Evolutionary conservation across 2,329 filamentous ascomycete species (phyloP).

Genomic region (Xylogone sp.): DNA sequence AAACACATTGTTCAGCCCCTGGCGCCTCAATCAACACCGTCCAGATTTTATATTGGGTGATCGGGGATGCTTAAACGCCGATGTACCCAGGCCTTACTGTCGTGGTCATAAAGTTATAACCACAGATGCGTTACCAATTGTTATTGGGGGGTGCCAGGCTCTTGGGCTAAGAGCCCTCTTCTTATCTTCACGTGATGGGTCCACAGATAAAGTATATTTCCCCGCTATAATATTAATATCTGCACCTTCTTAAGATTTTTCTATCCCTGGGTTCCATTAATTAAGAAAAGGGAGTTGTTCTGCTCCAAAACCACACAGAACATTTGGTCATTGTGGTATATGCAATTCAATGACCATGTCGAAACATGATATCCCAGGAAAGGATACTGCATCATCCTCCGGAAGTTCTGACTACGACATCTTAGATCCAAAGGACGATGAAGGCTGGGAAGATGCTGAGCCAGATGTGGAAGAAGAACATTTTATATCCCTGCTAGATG

Average conservation of each 20-base stretch:
- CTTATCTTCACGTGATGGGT: not conserved
- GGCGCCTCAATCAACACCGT: not conserved
- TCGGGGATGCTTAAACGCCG: no score
- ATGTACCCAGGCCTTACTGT: no score
- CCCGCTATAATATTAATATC: not conserved
- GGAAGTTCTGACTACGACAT: conserved; percentile 38
- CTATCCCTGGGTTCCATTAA: no score
- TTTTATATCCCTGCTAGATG: conserved; percentile 66
- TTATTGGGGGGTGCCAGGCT: no score
- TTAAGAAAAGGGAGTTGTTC: no score
- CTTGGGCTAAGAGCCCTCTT: no score
- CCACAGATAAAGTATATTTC: not conserved
- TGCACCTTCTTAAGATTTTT: not conserved
- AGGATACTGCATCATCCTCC: conserved; percentile 20
- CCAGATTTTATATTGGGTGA: not conserved
- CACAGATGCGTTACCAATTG: no score
- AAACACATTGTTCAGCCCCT: not conserved
- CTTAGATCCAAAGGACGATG: conserved; percentile 37
- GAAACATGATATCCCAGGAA: not conserved
- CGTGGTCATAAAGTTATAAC: no score
- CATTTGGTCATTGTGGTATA: no score
- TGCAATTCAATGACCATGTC: conserved; percentile 13
- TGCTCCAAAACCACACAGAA: no score
- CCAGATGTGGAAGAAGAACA: conserved; percentile 58
- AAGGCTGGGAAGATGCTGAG: conserved; percentile 57